Base-by-base conservation (phyloP, 2,329 filamentous ascomycete genomes). In the Botrytis squamosa region DNA sequence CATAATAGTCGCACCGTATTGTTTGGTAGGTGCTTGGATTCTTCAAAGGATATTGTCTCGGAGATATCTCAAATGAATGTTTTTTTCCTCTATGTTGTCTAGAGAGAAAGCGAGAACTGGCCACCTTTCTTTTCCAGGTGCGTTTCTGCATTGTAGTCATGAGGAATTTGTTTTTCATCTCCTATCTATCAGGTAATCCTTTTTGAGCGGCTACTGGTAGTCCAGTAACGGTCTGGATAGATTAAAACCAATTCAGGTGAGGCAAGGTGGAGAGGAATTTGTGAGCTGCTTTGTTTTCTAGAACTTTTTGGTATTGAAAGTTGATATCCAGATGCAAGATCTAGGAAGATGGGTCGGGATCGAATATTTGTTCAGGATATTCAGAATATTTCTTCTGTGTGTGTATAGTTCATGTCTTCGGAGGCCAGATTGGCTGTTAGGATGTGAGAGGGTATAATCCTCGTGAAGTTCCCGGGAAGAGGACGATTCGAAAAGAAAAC, bases 301-400 rank as follows among this genome's bases (percentile, higher is more conserved):
- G 16, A 59, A 22, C n/a, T 59, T 8, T 33, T 29, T 18, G 36
- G 22, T n/a, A 25, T 20, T 10, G 4, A 40, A 12, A 10, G 12
- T 44, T 57, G 52, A 57, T 29, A 29, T 8, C n/a, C n/a, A 57
- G n/a, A 57, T n/a, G n/a, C n/a, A 3, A 55, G 2, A 57, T 29
- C 29, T 7, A 44, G n/a, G 25, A 64, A 2, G 4, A 10, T 10
- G 6, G 2, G 7, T 44, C n/a, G 4, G 33, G 0, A 33, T 3
- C 1, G 8, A 25, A 29, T n/a, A 12, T 9, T 1, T 20, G 3
- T 29, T 1, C 8, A 64, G n/a, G 0, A 10, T 4, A 20, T 44
- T 0, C 16, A n/a, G 0, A 55, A 8, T 3, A 8, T 2, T 18
- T 5, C 52, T 29, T 6, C n/a, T 55, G 16, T 4, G 8, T n/a